A percentile compares a stretch with the other conserved stretches of the same genome.
These are phyloP conservation scores for Penicillium oxalicum DNA, from an alignment of 2,329 filamentous ascomycete genomes.

Conservation along the genomic window DNA sequence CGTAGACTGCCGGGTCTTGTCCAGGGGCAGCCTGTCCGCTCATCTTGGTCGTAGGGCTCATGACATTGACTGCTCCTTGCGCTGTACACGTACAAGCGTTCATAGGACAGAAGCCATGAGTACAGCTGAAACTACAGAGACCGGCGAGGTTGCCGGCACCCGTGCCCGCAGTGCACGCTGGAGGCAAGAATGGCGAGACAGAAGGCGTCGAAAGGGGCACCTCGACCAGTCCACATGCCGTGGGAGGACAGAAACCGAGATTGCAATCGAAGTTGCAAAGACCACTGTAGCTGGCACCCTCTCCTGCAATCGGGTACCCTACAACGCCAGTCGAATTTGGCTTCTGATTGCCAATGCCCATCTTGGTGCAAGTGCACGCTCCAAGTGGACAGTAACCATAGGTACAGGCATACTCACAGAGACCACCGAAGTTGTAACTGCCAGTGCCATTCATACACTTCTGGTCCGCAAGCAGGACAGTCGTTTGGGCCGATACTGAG, in stretches of 20 bases:
- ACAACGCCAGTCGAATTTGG: conserved; percentile 3
- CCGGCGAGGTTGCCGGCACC: neutral
- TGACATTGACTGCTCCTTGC: too few species aligned
- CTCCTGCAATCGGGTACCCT: conserved; percentile 4
- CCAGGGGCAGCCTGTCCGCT: too few species aligned
- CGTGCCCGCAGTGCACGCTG: neutral
- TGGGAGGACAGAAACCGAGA: conserved; percentile 39
- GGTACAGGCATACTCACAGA: neutral
- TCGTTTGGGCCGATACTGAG: neutral
- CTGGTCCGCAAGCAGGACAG: neutral
- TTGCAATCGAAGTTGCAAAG: conserved; percentile 42
- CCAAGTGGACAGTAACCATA: conserved; percentile 2
- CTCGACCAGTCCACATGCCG: conserved; percentile 1
- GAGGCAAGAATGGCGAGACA: conserved; percentile 1
- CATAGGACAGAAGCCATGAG: conserved; percentile 1
- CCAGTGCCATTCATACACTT: neutral
- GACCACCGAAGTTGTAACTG: neutral
- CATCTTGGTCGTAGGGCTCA: too few species aligned
- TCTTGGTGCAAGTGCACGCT: neutral
- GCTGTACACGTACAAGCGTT: neutral
- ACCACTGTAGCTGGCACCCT: conserved; percentile 31
- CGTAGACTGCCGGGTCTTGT: too few species aligned
- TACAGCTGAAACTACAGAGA: neutral
- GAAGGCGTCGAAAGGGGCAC: neutral
- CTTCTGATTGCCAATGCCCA: neutral